A percentile compares a stretch with the other conserved stretches of the same genome.
Conservation (phyloP, 1,284 basidiomycete genomes). For the Trichosporon sp. region DNA sequence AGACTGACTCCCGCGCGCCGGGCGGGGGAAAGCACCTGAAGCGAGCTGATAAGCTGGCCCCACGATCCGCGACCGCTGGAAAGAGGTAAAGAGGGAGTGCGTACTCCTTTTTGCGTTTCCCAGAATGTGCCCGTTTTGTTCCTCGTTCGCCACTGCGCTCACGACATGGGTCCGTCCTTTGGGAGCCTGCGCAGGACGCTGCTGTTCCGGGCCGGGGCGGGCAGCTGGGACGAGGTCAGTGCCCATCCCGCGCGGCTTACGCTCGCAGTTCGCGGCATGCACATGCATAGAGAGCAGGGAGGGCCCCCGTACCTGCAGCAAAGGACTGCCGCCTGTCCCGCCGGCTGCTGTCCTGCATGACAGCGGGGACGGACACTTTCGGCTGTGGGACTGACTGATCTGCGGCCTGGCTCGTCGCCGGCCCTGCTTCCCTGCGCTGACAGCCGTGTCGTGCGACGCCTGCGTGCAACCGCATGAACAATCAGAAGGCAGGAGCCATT, state of each 20-base stretch:
- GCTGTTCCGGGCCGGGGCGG: neutral
- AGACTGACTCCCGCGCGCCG: too few relatives aligned
- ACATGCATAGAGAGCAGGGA: neutral
- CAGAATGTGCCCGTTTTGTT: neutral
- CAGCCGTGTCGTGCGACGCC: neutral
- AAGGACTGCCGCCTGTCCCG: neutral
- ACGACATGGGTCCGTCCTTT: neutral
- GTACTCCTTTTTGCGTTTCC: neutral
- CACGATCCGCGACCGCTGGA: neutral
- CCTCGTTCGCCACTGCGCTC: neutral
- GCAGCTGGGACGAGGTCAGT: too few relatives aligned
- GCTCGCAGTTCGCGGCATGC: neutral
- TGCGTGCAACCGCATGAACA: neutral
- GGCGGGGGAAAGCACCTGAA: too few relatives aligned
- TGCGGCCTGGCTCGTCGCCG: neutral
- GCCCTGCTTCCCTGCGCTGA: neutral
- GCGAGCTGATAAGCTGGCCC: neutral
- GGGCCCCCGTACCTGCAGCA: neutral
- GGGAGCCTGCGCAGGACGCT: neutral
- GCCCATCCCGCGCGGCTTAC: neutral
- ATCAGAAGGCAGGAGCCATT: too few relatives aligned
- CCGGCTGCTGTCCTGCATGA: neutral
- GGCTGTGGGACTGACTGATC: neutral
- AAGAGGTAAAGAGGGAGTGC: neutral
- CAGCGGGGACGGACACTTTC: neutral